phyloP scores from a whole-genome alignment of 139 green algal species.

The Chlorella sp. region DNA sequence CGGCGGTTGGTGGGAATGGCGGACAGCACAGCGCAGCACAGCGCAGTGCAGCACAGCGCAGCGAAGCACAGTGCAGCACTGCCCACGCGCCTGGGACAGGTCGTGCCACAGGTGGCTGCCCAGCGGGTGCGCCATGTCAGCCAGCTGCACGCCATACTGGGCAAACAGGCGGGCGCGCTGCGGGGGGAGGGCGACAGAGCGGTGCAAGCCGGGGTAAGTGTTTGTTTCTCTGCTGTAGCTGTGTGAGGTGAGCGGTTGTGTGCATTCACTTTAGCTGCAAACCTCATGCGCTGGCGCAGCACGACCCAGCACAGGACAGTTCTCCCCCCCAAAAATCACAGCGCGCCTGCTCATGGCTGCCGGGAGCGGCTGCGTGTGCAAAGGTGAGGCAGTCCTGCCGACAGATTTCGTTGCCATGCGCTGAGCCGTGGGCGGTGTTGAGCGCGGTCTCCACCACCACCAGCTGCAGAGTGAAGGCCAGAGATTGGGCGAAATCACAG shows the following conservation, averaged over 20 bases:
- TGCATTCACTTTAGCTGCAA: too few species aligned
- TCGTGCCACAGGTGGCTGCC: conserved; percentile 39
- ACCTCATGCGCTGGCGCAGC: too few species aligned
- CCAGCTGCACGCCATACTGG: conserved; percentile 44
- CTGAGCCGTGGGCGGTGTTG: conserved; percentile 63
- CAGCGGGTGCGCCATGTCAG: conserved; percentile 24
- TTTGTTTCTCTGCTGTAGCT: too few species aligned
- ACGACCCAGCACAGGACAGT: too few species aligned
- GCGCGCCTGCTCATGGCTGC: neutral
- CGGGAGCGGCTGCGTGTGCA: neutral
- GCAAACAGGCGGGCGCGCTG: conserved; percentile 32
- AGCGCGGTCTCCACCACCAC: conserved; percentile 35
- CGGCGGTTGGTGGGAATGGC: too few species aligned
- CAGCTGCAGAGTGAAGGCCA: neutral
- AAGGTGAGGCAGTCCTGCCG: conserved; percentile 39
- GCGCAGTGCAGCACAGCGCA: neutral
- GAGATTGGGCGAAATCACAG: too few species aligned
- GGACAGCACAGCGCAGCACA: too few species aligned
- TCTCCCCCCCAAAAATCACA: too few species aligned
- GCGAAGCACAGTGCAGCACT: too few species aligned
- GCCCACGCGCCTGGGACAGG: neutral
- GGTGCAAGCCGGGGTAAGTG: too few species aligned
- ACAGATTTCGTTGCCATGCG: conserved; percentile 9
- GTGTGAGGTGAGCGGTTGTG: too few species aligned
- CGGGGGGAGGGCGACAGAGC: too few species aligned